Conservation (phyloP, 176 grass and related monocot species). For the Puya raimondii region DNA sequence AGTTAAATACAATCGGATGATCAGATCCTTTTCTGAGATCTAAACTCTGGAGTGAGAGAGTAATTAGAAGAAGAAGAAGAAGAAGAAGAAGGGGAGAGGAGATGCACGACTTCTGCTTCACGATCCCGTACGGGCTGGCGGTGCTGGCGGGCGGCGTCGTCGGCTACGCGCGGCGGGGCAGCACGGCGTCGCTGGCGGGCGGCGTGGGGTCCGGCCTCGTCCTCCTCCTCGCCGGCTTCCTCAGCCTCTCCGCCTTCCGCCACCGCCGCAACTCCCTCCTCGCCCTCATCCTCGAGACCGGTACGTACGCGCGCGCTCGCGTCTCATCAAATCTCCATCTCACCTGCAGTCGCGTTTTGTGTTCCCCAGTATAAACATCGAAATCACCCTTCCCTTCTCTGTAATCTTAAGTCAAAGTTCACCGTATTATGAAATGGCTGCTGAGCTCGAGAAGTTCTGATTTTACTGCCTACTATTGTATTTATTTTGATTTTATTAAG, state of each 20-base stretch:
- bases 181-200: slow-evolving; percentile 50
- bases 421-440: too few relatives aligned
- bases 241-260: slow-evolving; percentile 64
- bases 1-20: too few relatives aligned
- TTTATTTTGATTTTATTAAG: too few relatives aligned
- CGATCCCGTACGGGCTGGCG: slow-evolving; percentile 58
- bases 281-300: slow-evolving; percentile 57
- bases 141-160: slow-evolving; percentile 49
- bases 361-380: too few relatives aligned
- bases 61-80: background rate
- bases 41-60: background rate
- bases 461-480: too few relatives aligned
- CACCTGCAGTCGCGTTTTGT: too few relatives aligned
- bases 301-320: too few relatives aligned
- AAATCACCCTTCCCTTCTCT: too few relatives aligned
- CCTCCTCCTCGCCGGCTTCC: slow-evolving; percentile 59
- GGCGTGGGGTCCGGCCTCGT: slow-evolving; percentile 46
- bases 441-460: too few relatives aligned
- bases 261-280: slow-evolving; percentile 33
- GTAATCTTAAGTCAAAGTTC: too few relatives aligned
- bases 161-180: slow-evolving; percentile 61
- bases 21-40: background rate
- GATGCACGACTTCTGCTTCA: slow-evolving; percentile 90
- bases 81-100: background rate
- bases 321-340: too few relatives aligned